Percentiles rank a stretch among this genome's conserved stretches.
These are phyloP conservation scores for Colletotrichum lini DNA, from an alignment of 2,329 filamentous ascomycete species.

Conservation along the genomic window DNA sequence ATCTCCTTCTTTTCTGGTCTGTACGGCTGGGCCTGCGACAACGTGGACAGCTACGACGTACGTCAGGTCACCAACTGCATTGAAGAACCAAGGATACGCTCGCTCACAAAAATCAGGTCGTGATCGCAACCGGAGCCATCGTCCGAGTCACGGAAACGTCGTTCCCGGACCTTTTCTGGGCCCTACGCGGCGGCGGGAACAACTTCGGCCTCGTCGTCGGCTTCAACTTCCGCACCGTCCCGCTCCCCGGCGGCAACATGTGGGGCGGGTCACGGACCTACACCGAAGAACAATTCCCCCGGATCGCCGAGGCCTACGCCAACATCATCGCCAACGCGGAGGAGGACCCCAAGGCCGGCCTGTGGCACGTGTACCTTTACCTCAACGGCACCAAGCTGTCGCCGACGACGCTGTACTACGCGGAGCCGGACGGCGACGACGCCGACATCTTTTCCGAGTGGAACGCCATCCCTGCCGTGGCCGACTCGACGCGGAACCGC, in stretches of 20 bases:
- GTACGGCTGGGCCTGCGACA: conserved; percentile 62
- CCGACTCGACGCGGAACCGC: conserved; percentile 47
- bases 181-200: conserved; percentile 67
- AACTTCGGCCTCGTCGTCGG: conserved; percentile 71
- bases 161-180: conserved; percentile 70
- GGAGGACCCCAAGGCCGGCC: conserved; percentile 53
- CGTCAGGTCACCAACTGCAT: background rate
- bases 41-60: conserved; percentile 48
- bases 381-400: conserved; percentile 45
- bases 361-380: conserved; percentile 49
- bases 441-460: conserved; percentile 56
- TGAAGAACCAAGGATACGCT: no score
- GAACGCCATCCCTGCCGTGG: conserved; percentile 49
- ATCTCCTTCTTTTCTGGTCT: conserved; percentile 48
- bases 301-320: conserved; percentile 51
- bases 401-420: conserved; percentile 54
- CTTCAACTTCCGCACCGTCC: conserved; percentile 59
- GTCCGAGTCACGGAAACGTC: conserved; percentile 57
- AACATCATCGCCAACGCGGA: conserved; percentile 49
- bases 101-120: conserved; percentile 48
- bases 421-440: conserved; percentile 51
- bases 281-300: conserved; percentile 48
- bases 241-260: conserved; percentile 51
- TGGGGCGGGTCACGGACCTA: conserved; percentile 56
- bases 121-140: conserved; percentile 61